Conservation (phyloP, 106 monocot species). For the Dendrobium officinale region DNA sequence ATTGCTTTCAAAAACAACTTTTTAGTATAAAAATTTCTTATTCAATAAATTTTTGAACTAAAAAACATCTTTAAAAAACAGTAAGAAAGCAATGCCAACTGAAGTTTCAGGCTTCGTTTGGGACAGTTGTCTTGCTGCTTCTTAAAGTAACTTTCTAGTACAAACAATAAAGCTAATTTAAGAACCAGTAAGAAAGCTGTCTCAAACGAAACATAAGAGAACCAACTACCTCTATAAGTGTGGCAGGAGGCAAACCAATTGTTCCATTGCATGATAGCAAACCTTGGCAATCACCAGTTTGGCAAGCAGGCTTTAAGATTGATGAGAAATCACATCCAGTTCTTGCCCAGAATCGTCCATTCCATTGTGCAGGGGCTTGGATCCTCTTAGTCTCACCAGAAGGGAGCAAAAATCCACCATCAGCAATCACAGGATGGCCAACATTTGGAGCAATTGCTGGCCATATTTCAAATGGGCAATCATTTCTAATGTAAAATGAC, state of each 20-base stretch:
- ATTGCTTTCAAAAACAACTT: too few species aligned
- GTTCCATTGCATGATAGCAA: slow-evolving; percentile 56
- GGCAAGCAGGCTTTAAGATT: slow-evolving; percentile 17
- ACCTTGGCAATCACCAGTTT: slow-evolving; percentile 64
- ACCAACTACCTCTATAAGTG: slow-evolving; percentile 52
- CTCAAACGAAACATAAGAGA: too few species aligned
- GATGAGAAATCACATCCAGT: slow-evolving; percentile 54
- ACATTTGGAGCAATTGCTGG: slow-evolving; percentile 44
- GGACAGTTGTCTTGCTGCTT: too few species aligned
- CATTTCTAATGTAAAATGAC: slow-evolving; percentile 39
- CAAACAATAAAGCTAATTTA: too few species aligned
- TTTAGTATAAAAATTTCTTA: too few species aligned
- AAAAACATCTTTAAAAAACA: too few species aligned
- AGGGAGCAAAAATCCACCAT: slow-evolving; percentile 56
- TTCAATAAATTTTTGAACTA: too few species aligned
- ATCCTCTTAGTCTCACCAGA: slow-evolving; percentile 26
- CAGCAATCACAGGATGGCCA: slow-evolving; percentile 52
- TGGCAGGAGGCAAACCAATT: slow-evolving; percentile 51
- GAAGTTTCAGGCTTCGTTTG: too few species aligned
- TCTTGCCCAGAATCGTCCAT: slow-evolving; percentile 62
- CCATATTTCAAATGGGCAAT: slow-evolving; percentile 68
- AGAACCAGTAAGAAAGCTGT: too few species aligned
- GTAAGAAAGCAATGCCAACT: too few species aligned
- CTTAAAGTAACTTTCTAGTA: too few species aligned
- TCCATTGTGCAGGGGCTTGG: slow-evolving; percentile 45